A percentile compares a stretch with the other conserved stretches of the same genome.
phyloP scores from a whole-genome alignment of 2,329 filamentous ascomycete genomes.

The Botrytis sinoallii region DNA sequence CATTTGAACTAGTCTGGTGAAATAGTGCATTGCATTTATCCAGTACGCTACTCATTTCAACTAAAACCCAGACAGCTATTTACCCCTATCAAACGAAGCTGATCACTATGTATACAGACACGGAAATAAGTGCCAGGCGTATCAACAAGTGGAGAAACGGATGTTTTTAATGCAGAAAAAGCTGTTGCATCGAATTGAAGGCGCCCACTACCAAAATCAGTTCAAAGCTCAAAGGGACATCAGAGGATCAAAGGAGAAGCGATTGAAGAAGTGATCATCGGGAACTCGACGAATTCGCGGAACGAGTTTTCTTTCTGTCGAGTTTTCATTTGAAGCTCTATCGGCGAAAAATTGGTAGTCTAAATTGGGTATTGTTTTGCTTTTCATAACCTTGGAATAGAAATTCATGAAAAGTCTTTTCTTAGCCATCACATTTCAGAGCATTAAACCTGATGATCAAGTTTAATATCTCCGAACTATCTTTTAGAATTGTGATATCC shows the following conservation, averaged over 20 bases:
- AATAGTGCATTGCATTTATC: neutral
- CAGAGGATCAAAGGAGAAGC: neutral
- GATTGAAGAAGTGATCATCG: neutral
- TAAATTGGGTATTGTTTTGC: neutral
- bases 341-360: no score
- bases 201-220: neutral
- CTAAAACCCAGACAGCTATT: neutral
- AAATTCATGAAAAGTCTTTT: neutral
- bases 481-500: neutral
- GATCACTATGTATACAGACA: neutral
- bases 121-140: neutral
- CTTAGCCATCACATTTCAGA: neutral
- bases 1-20: no score
- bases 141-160: neutral
- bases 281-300: neutral
- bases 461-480: neutral
- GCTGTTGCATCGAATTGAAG: neutral
- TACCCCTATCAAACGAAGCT: neutral
- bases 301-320: neutral
- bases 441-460: neutral
- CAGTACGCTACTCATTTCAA: neutral
- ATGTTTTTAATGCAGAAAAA: neutral
- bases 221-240: neutral
- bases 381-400: neutral
- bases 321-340: fast-evolving